Base-by-base conservation (phyloP, 2,329 filamentous ascomycete genomes). In the Drechmeria coniospora region DNA sequence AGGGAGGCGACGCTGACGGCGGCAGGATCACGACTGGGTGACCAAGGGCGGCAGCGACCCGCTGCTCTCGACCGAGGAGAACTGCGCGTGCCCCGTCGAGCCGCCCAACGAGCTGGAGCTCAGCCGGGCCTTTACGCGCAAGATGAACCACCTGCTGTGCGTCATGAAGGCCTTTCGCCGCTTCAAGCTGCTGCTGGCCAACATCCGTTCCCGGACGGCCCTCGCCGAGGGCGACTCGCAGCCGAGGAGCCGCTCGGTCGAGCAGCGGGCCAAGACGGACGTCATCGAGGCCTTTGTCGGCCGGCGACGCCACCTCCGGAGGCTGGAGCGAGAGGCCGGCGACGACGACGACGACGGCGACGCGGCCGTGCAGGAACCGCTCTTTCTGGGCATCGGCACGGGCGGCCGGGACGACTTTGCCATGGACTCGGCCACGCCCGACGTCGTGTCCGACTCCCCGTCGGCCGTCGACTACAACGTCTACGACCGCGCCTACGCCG, bases 101-200 rank as follows among this genome's bases (percentile, higher is more conserved):
- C 70, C 75, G 5, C 87, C 87, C 1, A 95, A 87, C 32, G 80
- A 90, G 40, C 74, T 86, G 31, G 90, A 98, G 54, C 70, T 94
- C 45, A 83, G 83, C 42, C 74, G 79, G 37, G 90, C 90, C 10
- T 92, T 95, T 37, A 95, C 90, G 3, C 72, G 71, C 15, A 92
- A 84, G 45, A 84, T 95, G 68, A 76, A 76, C 33, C 78, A 90
- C 45, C 63, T 95, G 2, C 62, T 95, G 32, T 81, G 75, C 28
- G 81, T 95, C 38, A 79, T 95, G 63, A 90, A 82, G 68, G 90
- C 86, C 4, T 87, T 92, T 22, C 75, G 78, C 36, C 80, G 79
- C 32, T 94, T 95, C 61, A 94, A 92, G 49, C 59, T 68, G 27
- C 62, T 92, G 7, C 56, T 90, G n/a, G 42, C 38, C 8, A 44